Evolutionary conservation across 495 filamentous ascomycete species (phyloP).

Genomic region (Neurospora tetraspora): DNA sequence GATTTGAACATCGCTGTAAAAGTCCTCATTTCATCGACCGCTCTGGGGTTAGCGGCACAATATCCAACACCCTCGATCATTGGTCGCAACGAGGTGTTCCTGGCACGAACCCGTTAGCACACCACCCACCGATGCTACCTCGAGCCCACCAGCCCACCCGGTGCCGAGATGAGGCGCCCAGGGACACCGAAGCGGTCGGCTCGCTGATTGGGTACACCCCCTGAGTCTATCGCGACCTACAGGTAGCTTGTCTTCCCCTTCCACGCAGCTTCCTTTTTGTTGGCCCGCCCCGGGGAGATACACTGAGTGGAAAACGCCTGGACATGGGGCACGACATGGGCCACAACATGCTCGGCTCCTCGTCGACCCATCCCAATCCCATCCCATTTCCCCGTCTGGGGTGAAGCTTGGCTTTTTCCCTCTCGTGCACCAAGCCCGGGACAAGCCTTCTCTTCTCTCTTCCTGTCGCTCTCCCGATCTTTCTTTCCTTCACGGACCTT

Average conservation of each 20-base stretch:
- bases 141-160: slow-evolving; percentile 5
- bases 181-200: slow-evolving; percentile 1
- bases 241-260: slow-evolving; percentile 4
- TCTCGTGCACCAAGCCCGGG: neutral
- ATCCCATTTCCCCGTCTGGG: slow-evolving; percentile 5
- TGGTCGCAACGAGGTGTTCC: slow-evolving; percentile 12
- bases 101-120: slow-evolving; percentile 1
- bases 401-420: neutral
- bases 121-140: neutral
- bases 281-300: neutral
- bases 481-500: neutral
- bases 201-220: slow-evolving; percentile 9
- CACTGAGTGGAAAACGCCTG: slow-evolving; percentile 1
- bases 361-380: neutral
- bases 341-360: slow-evolving; percentile 4
- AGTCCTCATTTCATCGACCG: slow-evolving; percentile 13
- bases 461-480: slow-evolving; percentile 6
- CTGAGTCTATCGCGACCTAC: slow-evolving; percentile 12
- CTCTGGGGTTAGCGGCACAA: slow-evolving; percentile 8
- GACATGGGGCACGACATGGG: slow-evolving; percentile 8
- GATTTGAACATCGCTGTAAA: neutral
- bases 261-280: neutral
- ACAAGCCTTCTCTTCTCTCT: slow-evolving; percentile 10
- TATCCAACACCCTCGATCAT: slow-evolving; percentile 5
- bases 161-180: slow-evolving; percentile 17